Conservation (phyloP, 306 rosid genomes). For the Pyrus bretschneideri region DNA sequence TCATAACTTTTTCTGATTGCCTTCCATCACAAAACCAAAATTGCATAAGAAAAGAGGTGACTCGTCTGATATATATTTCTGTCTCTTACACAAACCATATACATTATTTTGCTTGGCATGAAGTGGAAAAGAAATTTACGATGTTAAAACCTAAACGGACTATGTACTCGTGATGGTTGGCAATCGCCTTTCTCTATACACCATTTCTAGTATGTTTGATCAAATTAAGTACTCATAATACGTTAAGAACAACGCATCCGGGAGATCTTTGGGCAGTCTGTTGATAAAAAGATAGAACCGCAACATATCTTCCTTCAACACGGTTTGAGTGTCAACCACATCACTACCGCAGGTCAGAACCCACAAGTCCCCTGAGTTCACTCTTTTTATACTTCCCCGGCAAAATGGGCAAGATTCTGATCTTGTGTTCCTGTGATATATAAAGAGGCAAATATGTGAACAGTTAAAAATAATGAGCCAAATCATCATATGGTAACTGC, state of each 20-base stretch:
- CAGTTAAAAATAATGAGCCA: not conserved
- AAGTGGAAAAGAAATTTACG: conserved; percentile 7
- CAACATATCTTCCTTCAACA: conserved; percentile 45
- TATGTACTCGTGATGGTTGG: conserved; percentile 21
- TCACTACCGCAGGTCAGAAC: conserved; percentile 50
- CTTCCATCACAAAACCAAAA: not conserved
- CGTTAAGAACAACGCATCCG: conserved; percentile 55
- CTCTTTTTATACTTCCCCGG: conserved; percentile 65
- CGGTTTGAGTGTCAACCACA: conserved; percentile 48
- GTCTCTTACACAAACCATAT: conserved; percentile 5
- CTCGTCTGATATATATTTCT: not conserved
- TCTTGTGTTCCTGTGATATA: conserved; percentile 47
- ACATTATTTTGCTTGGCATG: conserved; percentile 7
- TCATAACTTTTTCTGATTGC: not conserved
- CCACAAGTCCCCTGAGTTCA: conserved; percentile 67
- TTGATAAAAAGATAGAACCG: conserved; percentile 56
- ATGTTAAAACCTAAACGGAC: conserved; percentile 8
- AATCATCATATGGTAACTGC: not conserved
- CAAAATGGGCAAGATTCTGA: conserved; percentile 87
- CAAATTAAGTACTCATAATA: conserved; percentile 56
- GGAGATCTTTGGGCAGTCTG: conserved; percentile 53
- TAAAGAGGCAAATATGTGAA: conserved; percentile 1
- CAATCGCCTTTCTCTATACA: conserved; percentile 22
- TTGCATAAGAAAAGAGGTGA: not conserved
- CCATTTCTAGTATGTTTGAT: conserved; percentile 10